Base-by-base conservation (phyloP, 495 filamentous ascomycete genomes). In the Chlorociboria aeruginascens region DNA sequence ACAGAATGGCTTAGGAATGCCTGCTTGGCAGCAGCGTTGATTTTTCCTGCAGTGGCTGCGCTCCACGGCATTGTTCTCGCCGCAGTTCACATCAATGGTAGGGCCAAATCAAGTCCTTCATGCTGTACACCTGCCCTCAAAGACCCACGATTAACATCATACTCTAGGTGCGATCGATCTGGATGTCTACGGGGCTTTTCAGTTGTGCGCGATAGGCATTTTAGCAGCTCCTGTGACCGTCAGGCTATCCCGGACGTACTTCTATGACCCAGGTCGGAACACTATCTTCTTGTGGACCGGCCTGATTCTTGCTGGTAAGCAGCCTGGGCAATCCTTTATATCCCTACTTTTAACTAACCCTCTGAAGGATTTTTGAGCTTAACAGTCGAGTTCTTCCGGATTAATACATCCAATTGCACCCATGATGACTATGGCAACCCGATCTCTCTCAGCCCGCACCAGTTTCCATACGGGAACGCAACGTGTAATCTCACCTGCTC, bases 141-240 rank as follows among this genome's bases (percentile, higher is more conserved):
- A 35, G 17, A 44, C 29, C 43, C 7, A 38, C 54, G 55, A n/a
- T 60, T 52, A 2, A 45, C 35, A 14, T 41, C 6, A 12, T 32
- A 12, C 29, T 28, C 32, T 43, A 78, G 75, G 62, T 29, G 76
- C 74, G 33, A 66, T 80, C 14, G 78, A 82, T 53, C 76, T 82
- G 76, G 78, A 82, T 55, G 62, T 82, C 4, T 82, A 74, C 29
- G 78, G 78, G 1, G 74, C 77, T 14, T 78, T 82, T 40, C 77
- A 82, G 51, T 56, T 79, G 6, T 82, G 78, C 50, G 68, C 76
- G 3, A 78, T 82, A 40, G 78, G 74, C 31, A 73, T 78, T 29
- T 50, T 82, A 8, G 70, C 77, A 1, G 77, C 76, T 12, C 78
- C 78, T 0, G 63, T 69, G 1, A 77, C 74, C 0, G 77, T 78